Conservation (phyloP, 208 protist genomes). For the Trichomonas gallinae region DNA sequence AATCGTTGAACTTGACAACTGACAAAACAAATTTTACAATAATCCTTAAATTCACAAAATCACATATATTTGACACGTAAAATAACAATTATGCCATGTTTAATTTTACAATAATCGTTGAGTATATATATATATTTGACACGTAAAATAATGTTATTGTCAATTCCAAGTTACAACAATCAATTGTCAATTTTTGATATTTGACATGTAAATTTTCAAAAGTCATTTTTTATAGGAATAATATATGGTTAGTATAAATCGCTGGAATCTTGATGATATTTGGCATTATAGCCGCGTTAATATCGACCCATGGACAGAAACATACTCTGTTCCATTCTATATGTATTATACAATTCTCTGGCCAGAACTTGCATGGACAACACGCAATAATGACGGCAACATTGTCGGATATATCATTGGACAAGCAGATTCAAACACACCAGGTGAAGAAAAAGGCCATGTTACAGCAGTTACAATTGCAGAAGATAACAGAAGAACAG, state of each 20-base stretch:
- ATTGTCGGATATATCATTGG: conserved; percentile 21
- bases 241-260: neutral
- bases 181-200: too few species aligned
- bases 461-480: conserved; percentile 12
- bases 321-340: conserved; percentile 14
- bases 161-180: too few species aligned
- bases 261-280: neutral
- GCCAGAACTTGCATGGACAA: neutral
- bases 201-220: too few species aligned
- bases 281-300: neutral
- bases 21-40: too few species aligned
- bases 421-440: neutral
- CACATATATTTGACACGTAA: too few species aligned
- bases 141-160: too few species aligned
- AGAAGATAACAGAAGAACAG: neutral
- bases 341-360: neutral
- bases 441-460: neutral
- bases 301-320: conserved; percentile 17
- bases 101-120: too few species aligned
- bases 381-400: neutral
- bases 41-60: too few species aligned
- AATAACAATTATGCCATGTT: too few species aligned
- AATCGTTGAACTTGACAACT: neutral
- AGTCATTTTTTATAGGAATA: too few species aligned
- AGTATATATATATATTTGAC: too few species aligned